Conservation (phyloP, 208 protist genomes). For the Crithidia brevicula region DNA sequence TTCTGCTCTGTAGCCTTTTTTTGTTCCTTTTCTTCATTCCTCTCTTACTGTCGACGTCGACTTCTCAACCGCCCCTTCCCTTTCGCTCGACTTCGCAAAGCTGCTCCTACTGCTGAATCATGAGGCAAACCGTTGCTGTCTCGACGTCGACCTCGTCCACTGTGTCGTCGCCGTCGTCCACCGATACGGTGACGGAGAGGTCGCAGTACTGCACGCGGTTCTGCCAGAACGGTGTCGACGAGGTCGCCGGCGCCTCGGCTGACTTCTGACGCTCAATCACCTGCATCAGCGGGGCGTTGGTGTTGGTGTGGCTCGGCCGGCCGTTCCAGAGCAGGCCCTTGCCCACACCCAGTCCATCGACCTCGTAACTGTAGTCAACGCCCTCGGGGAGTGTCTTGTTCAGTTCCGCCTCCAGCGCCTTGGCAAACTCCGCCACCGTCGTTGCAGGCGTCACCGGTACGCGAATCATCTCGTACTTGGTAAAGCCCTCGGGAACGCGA, state of each 20-base stretch:
- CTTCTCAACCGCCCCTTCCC: neutral
- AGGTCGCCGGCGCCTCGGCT: conserved; percentile 48
- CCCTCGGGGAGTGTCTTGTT: conserved; percentile 50
- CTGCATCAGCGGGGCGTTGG: conserved; percentile 75
- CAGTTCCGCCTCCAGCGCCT: conserved; percentile 52
- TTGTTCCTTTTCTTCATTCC: neutral
- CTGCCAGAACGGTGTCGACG: conserved; percentile 74
- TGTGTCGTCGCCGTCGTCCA: conserved; percentile 70
- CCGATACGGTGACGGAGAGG: conserved; percentile 66
- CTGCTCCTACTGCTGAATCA: conserved; percentile 43
- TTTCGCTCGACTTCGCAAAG: neutral
- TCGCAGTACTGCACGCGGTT: conserved; percentile 82
- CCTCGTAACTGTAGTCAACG: conserved; percentile 56
- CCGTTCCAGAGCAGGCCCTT: conserved; percentile 89
- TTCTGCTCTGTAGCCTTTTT: neutral
- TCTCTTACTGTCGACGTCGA: no score
- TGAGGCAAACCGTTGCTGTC: conserved; percentile 73
- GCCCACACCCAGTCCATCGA: conserved; percentile 82
- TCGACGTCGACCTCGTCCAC: conserved; percentile 90
- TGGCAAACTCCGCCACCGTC: conserved; percentile 74
- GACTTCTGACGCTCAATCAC: conserved; percentile 85
- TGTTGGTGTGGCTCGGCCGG: conserved; percentile 67
- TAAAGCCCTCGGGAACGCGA: conserved; percentile 81
- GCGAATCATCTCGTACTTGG: conserved; percentile 87
- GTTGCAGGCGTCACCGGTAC: conserved; percentile 64